phyloP scores from a whole-genome alignment of 2,329 filamentous ascomycete species.

The Colletotrichum sp. region DNA sequence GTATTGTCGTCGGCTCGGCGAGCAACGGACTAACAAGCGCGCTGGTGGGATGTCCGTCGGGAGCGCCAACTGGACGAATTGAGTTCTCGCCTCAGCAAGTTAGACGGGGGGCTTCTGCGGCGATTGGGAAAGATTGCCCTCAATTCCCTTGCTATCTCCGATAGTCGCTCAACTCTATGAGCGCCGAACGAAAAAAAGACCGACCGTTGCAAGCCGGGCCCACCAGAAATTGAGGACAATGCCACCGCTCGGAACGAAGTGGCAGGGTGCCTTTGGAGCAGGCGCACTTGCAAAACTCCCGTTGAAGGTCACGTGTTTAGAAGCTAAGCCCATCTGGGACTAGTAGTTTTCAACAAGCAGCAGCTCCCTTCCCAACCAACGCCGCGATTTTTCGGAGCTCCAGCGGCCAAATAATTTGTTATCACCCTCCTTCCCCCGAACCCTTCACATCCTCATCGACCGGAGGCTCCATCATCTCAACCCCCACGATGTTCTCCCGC shows the following conservation, averaged over 20 bases:
- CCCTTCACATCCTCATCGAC: conserved; percentile 33
- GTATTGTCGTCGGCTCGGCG: not conserved
- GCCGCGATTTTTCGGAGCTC: conserved; percentile 50
- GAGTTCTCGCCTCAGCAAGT: not conserved
- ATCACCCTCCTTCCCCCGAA: conserved; percentile 30
- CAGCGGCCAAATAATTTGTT: conserved; percentile 34
- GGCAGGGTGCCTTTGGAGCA: not conserved
- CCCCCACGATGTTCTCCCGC: conserved; percentile 71
- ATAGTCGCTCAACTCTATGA: conserved; percentile 2
- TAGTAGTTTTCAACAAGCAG: conserved; percentile 44
- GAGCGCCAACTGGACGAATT: not conserved
- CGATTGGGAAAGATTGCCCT: not conserved
- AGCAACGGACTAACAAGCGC: not conserved
- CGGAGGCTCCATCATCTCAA: conserved; percentile 32
- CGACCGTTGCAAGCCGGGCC: conserved; percentile 15
- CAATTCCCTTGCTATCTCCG: conserved; percentile 13
- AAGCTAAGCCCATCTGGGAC: conserved; percentile 28
- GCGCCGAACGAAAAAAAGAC: not conserved
- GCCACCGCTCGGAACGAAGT: not conserved
- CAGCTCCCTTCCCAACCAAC: conserved; percentile 37
- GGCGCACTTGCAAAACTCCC: conserved; percentile 18
- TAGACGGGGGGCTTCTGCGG: not conserved
- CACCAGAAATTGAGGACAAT: not conserved
- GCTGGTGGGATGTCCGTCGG: not conserved
- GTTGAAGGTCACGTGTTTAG: conserved; percentile 29